These are phyloP conservation scores for Marvania coccoides DNA, from an alignment of 139 green algal genomes.

Conservation along the genomic window DNA sequence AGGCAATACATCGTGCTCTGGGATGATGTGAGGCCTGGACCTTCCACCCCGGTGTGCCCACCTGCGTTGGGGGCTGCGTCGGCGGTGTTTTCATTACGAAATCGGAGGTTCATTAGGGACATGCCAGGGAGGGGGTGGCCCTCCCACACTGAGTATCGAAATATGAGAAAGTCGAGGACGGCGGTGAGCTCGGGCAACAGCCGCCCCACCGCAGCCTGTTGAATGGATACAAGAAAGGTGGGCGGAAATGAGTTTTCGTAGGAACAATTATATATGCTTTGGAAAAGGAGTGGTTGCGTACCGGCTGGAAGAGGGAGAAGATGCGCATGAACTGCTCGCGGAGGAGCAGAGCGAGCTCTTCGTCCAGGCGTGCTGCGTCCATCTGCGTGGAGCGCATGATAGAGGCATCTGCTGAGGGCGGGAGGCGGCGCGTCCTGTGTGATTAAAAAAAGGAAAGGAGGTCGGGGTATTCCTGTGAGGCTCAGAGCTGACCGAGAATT, in stretches of 20 bases:
- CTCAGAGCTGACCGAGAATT: too few species aligned
- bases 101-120: constrained; percentile 83
- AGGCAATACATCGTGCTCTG: constrained; percentile 48
- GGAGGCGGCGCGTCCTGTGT: background rate
- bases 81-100: constrained; percentile 48
- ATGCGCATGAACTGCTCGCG: constrained; percentile 66
- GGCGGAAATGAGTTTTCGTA: constrained; percentile 3
- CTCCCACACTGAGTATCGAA: constrained; percentile 50
- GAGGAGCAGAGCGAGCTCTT: constrained; percentile 70
- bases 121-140: constrained; percentile 66
- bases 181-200: constrained; percentile 51
- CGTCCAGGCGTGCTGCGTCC: constrained; percentile 71
- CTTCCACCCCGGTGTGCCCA: constrained; percentile 53
- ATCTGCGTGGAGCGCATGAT: constrained; percentile 76
- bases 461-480: too few species aligned
- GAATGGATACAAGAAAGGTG: background rate
- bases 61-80: background rate
- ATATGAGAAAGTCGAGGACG: constrained; percentile 52
- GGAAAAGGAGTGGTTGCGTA: background rate
- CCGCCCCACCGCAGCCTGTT: constrained; percentile 12
- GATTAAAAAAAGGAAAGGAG: too few species aligned
- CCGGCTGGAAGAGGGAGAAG: constrained; percentile 57
- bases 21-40: constrained; percentile 36
- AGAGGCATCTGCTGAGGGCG: background rate
- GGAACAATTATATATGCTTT: background rate